Evolutionary conservation across 1,284 basidiomycete species (phyloP).

Genomic region (Pseudozyma pruni): DNA sequence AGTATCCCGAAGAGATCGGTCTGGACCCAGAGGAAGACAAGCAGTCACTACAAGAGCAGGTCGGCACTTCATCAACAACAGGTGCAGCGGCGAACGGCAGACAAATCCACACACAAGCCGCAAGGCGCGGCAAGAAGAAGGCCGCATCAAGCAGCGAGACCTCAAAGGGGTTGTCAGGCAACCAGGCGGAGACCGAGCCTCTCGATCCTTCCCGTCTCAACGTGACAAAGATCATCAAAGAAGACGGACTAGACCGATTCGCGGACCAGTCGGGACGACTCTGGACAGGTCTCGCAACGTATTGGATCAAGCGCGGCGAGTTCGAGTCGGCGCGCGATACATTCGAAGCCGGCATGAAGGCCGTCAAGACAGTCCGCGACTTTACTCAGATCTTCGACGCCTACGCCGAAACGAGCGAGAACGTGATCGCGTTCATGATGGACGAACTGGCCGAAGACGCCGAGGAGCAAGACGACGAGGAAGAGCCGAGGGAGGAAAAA

Average conservation of each 20-base stretch:
- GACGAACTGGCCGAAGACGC: slow-evolving; percentile 75
- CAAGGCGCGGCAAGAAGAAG: slow-evolving; percentile 67
- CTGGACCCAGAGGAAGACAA: slow-evolving; percentile 77
- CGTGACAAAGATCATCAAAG: slow-evolving; percentile 83
- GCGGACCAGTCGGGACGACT: slow-evolving; percentile 95
- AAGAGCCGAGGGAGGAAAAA: slow-evolving; percentile 73
- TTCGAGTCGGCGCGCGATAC: slow-evolving; percentile 87
- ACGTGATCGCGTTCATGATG: slow-evolving; percentile 91
- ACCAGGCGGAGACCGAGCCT: slow-evolving; percentile 80
- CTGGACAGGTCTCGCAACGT: slow-evolving; percentile 96
- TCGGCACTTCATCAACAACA: not conserved
- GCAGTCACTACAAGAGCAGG: slow-evolving; percentile 2
- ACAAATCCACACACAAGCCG: slow-evolving; percentile 68
- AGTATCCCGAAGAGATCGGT: slow-evolving; percentile 90
- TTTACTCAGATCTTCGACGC: slow-evolving; percentile 99
- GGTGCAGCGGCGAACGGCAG: slow-evolving; percentile 4
- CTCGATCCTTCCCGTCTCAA: slow-evolving; percentile 80
- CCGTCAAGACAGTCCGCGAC: slow-evolving; percentile 91
- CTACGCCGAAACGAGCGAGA: slow-evolving; percentile 92
- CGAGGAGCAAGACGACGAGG: slow-evolving; percentile 42
- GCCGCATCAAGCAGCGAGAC: slow-evolving; percentile 63
- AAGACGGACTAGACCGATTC: slow-evolving; percentile 87
- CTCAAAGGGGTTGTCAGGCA: slow-evolving; percentile 71
- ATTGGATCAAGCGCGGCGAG: slow-evolving; percentile 97
- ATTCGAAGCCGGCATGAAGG: slow-evolving; percentile 86